These are phyloP conservation scores for Aspergillus vadensis DNA, from an alignment of 2,329 filamentous ascomycete genomes.

Conservation along the genomic window DNA sequence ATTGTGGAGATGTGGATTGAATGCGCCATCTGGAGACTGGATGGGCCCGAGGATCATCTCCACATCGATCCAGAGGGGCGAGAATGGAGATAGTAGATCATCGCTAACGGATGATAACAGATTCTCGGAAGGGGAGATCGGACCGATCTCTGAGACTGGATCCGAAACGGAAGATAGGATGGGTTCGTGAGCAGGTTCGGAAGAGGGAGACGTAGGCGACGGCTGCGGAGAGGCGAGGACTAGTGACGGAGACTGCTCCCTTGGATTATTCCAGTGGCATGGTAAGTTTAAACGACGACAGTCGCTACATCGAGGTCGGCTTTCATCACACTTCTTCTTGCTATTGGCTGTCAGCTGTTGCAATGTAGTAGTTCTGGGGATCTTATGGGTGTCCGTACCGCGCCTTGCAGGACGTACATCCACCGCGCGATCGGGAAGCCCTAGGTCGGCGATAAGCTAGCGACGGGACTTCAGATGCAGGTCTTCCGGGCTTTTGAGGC, in stretches of 20 bases:
- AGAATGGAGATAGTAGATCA: neutral
- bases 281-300: constrained; percentile 29
- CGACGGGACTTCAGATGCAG: neutral
- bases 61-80: constrained; percentile 16
- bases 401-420: constrained; percentile 30
- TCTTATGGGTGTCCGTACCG: constrained; percentile 15
- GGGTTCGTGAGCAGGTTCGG: constrained; percentile 7
- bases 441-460: constrained; percentile 20
- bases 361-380: too few relatives aligned
- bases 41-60: constrained; percentile 10
- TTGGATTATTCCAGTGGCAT: constrained; percentile 20
- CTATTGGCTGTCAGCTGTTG: constrained; percentile 1
- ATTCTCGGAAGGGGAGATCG: neutral
- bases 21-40: constrained; percentile 8
- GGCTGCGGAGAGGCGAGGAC: neutral
- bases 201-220: neutral
- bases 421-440: constrained; percentile 29
- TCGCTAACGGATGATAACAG: neutral
- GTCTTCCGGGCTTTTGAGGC: constrained; percentile 17
- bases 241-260: too few relatives aligned
- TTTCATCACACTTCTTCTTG: constrained; percentile 31
- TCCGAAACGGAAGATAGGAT: neutral
- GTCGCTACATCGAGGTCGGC: constrained; percentile 28
- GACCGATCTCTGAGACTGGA: neutral
- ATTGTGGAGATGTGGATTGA: constrained; percentile 25